Conservation (phyloP, 2,329 filamentous ascomycete species). For the Alternaria incomplexa region DNA sequence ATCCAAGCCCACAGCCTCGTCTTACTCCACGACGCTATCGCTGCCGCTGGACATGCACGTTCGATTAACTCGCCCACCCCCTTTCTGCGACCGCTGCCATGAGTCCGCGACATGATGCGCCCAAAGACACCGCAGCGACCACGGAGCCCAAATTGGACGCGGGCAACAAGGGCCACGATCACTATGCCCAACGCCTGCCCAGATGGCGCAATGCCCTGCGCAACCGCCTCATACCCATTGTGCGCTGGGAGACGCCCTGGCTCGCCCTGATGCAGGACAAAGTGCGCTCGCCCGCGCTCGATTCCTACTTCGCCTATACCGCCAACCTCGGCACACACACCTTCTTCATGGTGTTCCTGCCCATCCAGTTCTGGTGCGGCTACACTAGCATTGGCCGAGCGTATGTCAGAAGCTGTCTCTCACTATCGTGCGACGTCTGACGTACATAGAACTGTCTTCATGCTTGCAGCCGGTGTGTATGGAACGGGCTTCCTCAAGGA, state of each 20-base stretch:
- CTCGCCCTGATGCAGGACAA: constrained; percentile 84
- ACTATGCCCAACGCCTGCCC: constrained; percentile 79
- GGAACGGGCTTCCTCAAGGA: constrained; percentile 92
- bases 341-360: constrained; percentile 96
- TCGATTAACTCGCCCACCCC: constrained; percentile 5
- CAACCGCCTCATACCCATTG: constrained; percentile 80
- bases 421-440: constrained; percentile 20
- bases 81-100: constrained; percentile 30
- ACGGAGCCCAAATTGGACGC: constrained; percentile 62
- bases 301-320: constrained; percentile 95
- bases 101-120: constrained; percentile 31
- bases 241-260: constrained; percentile 94
- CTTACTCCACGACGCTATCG: neutral
- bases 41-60: constrained; percentile 20
- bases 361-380: constrained; percentile 96
- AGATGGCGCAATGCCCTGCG: constrained; percentile 87
- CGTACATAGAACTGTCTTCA: constrained; percentile 53
- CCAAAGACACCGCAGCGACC: neutral
- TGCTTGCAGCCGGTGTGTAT: constrained; percentile 71
- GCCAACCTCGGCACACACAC: constrained; percentile 97
- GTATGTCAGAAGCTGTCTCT: constrained; percentile 60
- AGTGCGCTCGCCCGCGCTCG: constrained; percentile 81
- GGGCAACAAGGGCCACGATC: constrained; percentile 77
- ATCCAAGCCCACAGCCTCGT: constrained; percentile 1
- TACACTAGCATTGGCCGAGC: constrained; percentile 84